Base-by-base conservation (phyloP, 1,139 yeast species). In the Arxiozyma heterogenica region DNA sequence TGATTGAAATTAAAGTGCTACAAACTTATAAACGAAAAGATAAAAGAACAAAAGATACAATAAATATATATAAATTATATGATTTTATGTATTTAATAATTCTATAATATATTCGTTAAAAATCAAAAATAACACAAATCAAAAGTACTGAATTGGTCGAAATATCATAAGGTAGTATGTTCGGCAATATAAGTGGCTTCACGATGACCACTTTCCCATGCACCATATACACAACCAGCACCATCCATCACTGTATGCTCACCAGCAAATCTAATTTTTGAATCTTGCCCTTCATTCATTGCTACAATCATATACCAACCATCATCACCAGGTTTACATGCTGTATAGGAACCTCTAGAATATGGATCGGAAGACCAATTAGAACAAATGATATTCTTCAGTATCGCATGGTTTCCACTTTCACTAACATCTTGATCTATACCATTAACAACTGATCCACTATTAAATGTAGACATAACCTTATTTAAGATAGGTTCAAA, bases 141-240 rank as follows among this genome's bases (percentile, higher is more conserved):
- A 7, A 7, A 27, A 18, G 30, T 27, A 30, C 20, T 15, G 12
- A 23, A 12, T 11, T 27, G 30, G 30, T 21, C 11, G n/a, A 4
- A 20, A 25, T 25, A n/a, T 25, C 9, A 22, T 17, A 15, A 45
- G 30, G 18, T n/a, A 3, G 47, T 5, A 20, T 45, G 48, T 4
- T 53, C 52, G 12, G 51, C 50, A 9, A 76, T 67, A 52, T 65
- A 70, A 1, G 60, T 63, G 1, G 91, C 94, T 60, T 86, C 95
- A 59, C 94, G 77, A 54, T 67, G 68, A 1, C 95, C 96, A 63
- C 88, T 79, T 59, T 71, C 68, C 79, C 85, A 81, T 15, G 90
- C 89, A 44, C 90, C 88, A 69, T 88, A 93, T 6, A 84, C 90
- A 71, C 95, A 87, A 0, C 95, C 96, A 41, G 84, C 82, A 7